Evolutionary conservation across 179 eudicot genomes (phyloP).

Genomic region (Nepenthes alata): DNA sequence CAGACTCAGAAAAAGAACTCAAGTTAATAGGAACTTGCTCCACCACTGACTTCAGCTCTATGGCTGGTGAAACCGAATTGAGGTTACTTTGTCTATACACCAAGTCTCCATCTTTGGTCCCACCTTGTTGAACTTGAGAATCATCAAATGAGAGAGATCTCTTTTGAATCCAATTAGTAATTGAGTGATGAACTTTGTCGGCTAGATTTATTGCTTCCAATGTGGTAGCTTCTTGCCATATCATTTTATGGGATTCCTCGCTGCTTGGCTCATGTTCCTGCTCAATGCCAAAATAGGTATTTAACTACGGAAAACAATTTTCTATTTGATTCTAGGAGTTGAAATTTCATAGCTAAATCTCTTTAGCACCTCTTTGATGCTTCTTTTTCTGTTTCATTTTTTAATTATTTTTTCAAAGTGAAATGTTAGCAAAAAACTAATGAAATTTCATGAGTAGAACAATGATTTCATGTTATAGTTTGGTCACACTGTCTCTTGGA

Average conservation of each 20-base stretch:
- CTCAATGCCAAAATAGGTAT: background rate
- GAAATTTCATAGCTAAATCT: no score
- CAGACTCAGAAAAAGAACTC: conserved; percentile 31
- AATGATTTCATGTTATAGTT: no score
- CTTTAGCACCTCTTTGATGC: no score
- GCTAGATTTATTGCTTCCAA: background rate
- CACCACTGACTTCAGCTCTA: conserved; percentile 9
- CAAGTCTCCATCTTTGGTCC: background rate
- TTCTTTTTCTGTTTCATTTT: no score
- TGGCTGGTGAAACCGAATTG: conserved; percentile 6
- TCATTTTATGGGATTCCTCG: background rate
- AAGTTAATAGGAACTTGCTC: conserved; percentile 17
- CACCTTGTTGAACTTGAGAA: conserved; percentile 6
- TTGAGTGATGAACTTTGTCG: conserved; percentile 2
- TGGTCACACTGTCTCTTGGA: background rate
- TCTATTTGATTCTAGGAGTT: no score
- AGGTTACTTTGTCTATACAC: conserved; percentile 6
- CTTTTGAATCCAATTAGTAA: background rate
- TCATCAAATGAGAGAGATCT: background rate
- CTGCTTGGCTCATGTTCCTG: background rate
- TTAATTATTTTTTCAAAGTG: no score
- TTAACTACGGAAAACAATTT: background rate
- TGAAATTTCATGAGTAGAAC: no score
- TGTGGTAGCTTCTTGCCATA: conserved; percentile 1
- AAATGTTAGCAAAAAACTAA: no score